Evolutionary conservation across 176 grass and related monocot genomes (phyloP).

Genomic region (Aegilops longissima): DNA sequence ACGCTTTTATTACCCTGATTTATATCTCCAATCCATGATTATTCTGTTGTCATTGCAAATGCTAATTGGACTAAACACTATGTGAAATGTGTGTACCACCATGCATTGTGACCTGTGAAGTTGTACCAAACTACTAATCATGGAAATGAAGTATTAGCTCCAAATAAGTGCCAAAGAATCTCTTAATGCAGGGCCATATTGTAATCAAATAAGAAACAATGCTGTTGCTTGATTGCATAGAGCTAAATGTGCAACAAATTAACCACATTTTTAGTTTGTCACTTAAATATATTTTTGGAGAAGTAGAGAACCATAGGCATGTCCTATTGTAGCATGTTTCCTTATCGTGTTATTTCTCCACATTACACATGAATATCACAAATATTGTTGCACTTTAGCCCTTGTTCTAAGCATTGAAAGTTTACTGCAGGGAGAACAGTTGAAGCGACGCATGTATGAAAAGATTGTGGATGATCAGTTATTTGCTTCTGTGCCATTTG

Average conservation of each 20-base stretch:
- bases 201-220: neutral
- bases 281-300: neutral
- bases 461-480: too few relatives aligned
- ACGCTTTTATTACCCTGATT: neutral
- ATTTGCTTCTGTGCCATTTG: too few relatives aligned
- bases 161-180: neutral
- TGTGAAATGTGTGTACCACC: neutral
- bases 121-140: neutral
- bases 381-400: too few relatives aligned
- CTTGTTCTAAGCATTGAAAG: too few relatives aligned
- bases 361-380: neutral
- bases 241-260: neutral
- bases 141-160: neutral
- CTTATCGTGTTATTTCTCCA: neutral
- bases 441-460: too few relatives aligned
- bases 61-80: neutral
- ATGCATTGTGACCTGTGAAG: neutral
- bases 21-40: neutral
- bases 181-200: neutral
- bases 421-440: too few relatives aligned
- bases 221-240: neutral
- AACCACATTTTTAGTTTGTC: too few relatives aligned
- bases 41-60: neutral
- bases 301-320: neutral
- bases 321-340: too few relatives aligned